Base-by-base conservation (phyloP, 768 basidiomycete species). In the Mycena rebaudengoi region DNA sequence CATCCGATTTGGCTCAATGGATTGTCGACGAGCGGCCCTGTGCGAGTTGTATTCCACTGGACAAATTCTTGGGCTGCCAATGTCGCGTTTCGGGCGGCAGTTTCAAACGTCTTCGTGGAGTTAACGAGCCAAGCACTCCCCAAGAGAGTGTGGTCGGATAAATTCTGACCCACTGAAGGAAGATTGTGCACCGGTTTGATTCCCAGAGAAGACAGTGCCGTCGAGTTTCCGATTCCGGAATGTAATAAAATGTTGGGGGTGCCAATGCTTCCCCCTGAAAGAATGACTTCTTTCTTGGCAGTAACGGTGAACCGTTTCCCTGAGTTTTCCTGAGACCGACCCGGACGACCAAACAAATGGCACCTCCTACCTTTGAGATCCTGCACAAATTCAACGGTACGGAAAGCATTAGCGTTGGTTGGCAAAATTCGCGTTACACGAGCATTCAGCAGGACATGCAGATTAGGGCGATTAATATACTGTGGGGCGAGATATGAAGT, bases 201-300 rank as follows among this genome's bases (percentile, higher is more conserved):
- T 1, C 69, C 69, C 7, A 76, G 40, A 1, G 53, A 35, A 23
- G 60, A 23, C 3, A 78, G 67, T 12, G 35, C 62, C 11, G 45
- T 46, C 4, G 46, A 18, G 30, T 74, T 66, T 14, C 80, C 79
- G 41, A 80, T 76, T 7, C 78, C 78, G 3, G 78, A 78, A 41
- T 76, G 73, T 29, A 77, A 29, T 3, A 79, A 68, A 18, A 80
- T 71, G n/a, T 70, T 70, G 2, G 79, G 78, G 0, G 79, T 80
- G 18, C 70, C 72, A 43, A 80, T 70, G 10, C 75, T 63, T 4
- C 80, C 79, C n/a, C 78, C 77, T 10, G 78, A 78, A 4, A 80
- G 69, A 44, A 80, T 73, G 20, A 80, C 65, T 54, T 80, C 79
- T 39, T 77, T 77, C 4, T n/a, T 50, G 1, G 77, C 78, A 2